phyloP scores from a whole-genome alignment of 495 filamentous ascomycete species.

The Lasiosphaeria miniovina region DNA sequence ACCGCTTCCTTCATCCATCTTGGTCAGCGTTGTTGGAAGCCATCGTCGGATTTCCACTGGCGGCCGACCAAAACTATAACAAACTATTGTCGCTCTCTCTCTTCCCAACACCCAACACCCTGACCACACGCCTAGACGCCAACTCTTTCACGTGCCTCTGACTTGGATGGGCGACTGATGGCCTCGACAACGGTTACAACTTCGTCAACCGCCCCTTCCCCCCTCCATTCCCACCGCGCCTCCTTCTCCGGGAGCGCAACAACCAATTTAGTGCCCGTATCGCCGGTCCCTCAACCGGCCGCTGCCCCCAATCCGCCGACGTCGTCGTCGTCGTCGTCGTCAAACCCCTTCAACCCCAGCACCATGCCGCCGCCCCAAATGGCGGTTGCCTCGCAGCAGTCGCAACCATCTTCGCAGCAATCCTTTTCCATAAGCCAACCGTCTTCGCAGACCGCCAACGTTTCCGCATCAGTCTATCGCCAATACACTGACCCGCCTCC shows the following conservation, averaged over 20 bases:
- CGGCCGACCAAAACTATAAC: background rate
- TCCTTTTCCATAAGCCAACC: conserved; percentile 50
- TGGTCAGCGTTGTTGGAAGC: background rate
- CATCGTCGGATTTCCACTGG: background rate
- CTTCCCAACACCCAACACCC: background rate
- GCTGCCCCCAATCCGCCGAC: conserved; percentile 9
- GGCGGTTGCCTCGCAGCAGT: conserved; percentile 22
- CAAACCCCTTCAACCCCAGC: background rate
- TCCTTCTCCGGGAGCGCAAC: conserved; percentile 35
- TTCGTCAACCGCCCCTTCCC: conserved; percentile 18
- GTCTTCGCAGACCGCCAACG: conserved; percentile 29
- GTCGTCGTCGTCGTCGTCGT: background rate
- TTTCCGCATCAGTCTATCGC: conserved; percentile 28
- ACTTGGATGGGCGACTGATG: conserved; percentile 32
- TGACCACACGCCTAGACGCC: background rate
- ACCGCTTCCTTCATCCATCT: conserved; percentile 4
- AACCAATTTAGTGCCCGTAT: conserved; percentile 24
- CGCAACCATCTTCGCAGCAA: conserved; percentile 48
- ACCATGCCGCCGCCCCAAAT: conserved; percentile 29
- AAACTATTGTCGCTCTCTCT: background rate
- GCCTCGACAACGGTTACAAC: conserved; percentile 38
- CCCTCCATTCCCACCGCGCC: conserved; percentile 24
- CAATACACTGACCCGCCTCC: conserved; percentile 44
- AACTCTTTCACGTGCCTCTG: background rate
- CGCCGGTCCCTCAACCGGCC: background rate